Percentiles rank a stretch among this genome's conserved stretches.
Conservation (phyloP, 345 rosid genomes). For the Erodium maritimum region DNA sequence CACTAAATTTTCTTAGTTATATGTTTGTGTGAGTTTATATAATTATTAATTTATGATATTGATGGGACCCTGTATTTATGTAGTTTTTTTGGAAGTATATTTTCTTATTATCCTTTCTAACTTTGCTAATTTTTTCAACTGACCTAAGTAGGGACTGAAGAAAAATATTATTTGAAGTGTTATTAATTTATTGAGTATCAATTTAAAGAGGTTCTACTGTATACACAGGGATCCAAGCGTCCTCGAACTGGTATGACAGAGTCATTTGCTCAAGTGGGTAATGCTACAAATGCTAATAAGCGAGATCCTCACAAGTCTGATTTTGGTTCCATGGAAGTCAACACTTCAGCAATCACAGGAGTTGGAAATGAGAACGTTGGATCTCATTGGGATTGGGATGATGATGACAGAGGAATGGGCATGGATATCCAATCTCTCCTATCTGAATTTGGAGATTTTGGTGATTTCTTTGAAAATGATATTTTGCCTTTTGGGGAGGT, state of each 20-base stretch:
- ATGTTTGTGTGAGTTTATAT: too few species aligned
- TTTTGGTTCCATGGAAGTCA: constrained; percentile 46
- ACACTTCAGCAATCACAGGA: constrained; percentile 46
- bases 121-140: too few species aligned
- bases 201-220: constrained; percentile 4
- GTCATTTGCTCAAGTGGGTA: constrained; percentile 55
- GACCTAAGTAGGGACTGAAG: too few species aligned
- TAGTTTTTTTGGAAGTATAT: too few species aligned
- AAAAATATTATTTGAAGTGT: not conserved
- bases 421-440: constrained; percentile 95
- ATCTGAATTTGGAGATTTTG: constrained; percentile 98
- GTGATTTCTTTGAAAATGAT: constrained; percentile 93
- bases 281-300: constrained; percentile 26
- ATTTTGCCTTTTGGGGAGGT: constrained; percentile 98
- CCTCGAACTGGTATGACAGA: constrained; percentile 57
- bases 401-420: constrained; percentile 73
- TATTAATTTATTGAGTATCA: too few species aligned
- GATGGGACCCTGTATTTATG: too few species aligned
- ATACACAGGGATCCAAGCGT: constrained; percentile 76
- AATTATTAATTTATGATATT: too few species aligned
- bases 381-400: constrained; percentile 86
- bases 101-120: too few species aligned
- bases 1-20: too few species aligned
- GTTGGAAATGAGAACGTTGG: constrained; percentile 60
- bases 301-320: constrained; percentile 41